These are phyloP conservation scores for Perkinsus olseni DNA, from an alignment of 169 alveolate genomes.

Conservation along the genomic window DNA sequence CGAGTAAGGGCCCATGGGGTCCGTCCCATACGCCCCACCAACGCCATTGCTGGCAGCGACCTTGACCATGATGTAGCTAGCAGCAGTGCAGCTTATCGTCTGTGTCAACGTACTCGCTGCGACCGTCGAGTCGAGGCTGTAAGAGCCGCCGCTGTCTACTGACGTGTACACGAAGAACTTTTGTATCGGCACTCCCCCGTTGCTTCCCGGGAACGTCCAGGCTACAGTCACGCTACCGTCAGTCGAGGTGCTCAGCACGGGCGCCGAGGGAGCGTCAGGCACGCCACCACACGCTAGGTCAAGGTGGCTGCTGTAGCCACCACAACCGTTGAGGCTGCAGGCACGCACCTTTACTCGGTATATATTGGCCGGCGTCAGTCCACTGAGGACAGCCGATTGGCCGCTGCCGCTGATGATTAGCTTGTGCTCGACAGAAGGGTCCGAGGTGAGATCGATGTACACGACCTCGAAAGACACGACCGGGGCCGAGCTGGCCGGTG, in stretches of 20 bases:
- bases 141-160: not conserved
- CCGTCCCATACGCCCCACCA: not conserved
- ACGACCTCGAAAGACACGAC: not conserved
- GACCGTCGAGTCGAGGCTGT: not conserved
- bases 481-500: not conserved
- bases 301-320: not conserved
- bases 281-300: constrained; percentile 6
- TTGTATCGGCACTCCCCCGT: constrained; percentile 6
- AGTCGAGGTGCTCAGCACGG: not conserved
- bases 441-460: not conserved
- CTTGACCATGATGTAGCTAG: constrained; percentile 2
- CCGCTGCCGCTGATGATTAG: not conserved
- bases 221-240: not conserved
- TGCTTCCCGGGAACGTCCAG: constrained; percentile 14
- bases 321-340: constrained; percentile 12
- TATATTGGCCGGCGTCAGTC: not conserved
- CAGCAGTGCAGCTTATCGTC: not conserved
- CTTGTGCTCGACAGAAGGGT: not conserved
- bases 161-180: constrained; percentile 3
- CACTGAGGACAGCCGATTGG: not conserved
- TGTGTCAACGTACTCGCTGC: not conserved
- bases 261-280: constrained; percentile 2
- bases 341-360: constrained; percentile 6
- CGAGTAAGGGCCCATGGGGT: not conserved
- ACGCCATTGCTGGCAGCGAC: constrained; percentile 14